Conservation (phyloP, 2,329 filamentous ascomycete species). For the Chaetothyriales sp. region DNA sequence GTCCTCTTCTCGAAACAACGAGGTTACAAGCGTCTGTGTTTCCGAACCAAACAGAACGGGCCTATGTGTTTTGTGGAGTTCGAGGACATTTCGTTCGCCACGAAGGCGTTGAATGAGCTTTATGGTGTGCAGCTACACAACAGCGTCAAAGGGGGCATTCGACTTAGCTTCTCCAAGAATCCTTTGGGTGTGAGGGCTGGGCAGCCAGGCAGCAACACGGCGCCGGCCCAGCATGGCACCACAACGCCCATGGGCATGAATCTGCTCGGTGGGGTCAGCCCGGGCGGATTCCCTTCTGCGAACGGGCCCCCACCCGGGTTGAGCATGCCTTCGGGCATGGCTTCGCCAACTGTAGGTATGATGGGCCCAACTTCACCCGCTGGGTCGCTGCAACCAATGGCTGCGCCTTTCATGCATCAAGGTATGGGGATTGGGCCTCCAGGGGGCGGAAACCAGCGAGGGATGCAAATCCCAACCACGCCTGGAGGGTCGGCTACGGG, state of each 20-base stretch:
- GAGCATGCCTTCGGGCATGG: slow-evolving; percentile 53
- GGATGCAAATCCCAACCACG: slow-evolving; percentile 20
- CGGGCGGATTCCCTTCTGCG: slow-evolving; percentile 51
- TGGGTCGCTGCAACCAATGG: not conserved
- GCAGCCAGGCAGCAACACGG: slow-evolving; percentile 43
- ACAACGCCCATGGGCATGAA: slow-evolving; percentile 44
- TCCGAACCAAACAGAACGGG: slow-evolving; percentile 85
- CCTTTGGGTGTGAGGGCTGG: slow-evolving; percentile 79
- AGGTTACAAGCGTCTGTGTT: slow-evolving; percentile 89
- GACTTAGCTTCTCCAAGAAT: slow-evolving; percentile 94
- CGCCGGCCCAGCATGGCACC: slow-evolving; percentile 37
- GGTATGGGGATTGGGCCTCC: slow-evolving; percentile 18
- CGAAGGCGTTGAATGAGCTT: slow-evolving; percentile 76
- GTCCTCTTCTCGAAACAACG: slow-evolving; percentile 83
- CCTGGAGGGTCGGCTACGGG: slow-evolving; percentile 21
- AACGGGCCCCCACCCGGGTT: slow-evolving; percentile 74
- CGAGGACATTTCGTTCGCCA: slow-evolving; percentile 82
- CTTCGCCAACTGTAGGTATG: slow-evolving; percentile 17
- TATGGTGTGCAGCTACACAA: slow-evolving; percentile 81
- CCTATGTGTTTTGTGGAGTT: slow-evolving; percentile 99
- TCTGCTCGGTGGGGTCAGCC: slow-evolving; percentile 40
- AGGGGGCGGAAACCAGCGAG: slow-evolving; percentile 22
- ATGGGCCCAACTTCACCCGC: slow-evolving; percentile 4
- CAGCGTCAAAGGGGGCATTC: slow-evolving; percentile 86
- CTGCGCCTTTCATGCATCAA: slow-evolving; percentile 14